Evolutionary conservation across 2,329 filamentous ascomycete genomes (phyloP).

Genomic region (Botrytis fabae): DNA sequence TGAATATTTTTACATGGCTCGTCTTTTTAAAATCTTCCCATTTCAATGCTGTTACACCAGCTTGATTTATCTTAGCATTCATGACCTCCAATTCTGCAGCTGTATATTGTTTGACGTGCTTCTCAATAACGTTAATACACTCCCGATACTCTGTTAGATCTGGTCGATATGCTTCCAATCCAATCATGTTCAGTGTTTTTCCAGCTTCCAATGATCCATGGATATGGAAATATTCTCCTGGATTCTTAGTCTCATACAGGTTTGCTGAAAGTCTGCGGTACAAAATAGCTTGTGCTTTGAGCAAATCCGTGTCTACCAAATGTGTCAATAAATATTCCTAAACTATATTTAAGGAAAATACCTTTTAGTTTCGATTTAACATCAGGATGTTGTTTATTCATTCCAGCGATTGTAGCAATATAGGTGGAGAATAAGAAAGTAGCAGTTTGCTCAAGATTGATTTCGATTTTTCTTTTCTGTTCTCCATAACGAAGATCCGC

Average conservation of each 20-base stretch:
- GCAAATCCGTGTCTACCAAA: conserved; percentile 65
- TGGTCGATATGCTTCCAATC: conserved; percentile 60
- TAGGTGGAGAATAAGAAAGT: conserved; percentile 60
- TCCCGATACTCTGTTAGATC: conserved; percentile 61
- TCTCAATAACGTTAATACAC: conserved; percentile 60
- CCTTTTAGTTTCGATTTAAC: conserved; percentile 50
- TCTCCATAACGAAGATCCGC: conserved; percentile 54
- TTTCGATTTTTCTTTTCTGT: conserved; percentile 46
- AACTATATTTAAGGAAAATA: conserved; percentile 22
- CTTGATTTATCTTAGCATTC: conserved; percentile 57
- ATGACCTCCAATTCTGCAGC: conserved; percentile 57
- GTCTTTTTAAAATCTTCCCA: conserved; percentile 60
- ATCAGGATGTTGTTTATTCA: conserved; percentile 49
- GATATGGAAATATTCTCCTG: conserved; percentile 71
- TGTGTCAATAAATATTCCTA: neutral
- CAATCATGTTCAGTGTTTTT: conserved; percentile 69
- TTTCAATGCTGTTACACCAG: conserved; percentile 60
- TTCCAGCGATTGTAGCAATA: conserved; percentile 54
- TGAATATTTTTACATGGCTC: conserved; percentile 48
- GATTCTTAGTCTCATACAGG: conserved; percentile 66
- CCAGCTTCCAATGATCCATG: conserved; percentile 73
- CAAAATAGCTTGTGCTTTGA: conserved; percentile 67
- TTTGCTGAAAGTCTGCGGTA: conserved; percentile 74
- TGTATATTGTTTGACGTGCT: conserved; percentile 56
- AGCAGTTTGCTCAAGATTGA: conserved; percentile 55